Evolutionary conservation across 169 alveolate species (phyloP).

Genomic region (Plasmodium cynomolgi): DNA sequence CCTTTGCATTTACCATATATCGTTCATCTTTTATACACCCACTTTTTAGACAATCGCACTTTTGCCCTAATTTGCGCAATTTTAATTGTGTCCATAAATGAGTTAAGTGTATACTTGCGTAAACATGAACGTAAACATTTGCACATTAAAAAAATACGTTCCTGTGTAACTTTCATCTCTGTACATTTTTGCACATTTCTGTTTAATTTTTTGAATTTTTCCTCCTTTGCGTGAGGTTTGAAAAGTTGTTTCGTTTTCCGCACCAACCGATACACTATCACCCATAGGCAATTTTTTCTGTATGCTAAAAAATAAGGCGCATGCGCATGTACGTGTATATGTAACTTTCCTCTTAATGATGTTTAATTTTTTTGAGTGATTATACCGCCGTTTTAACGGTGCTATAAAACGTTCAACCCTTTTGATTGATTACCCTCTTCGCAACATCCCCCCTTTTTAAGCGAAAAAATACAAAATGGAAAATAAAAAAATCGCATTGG

Average conservation of each 20-base stretch:
- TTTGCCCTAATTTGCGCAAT: neutral
- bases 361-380: neutral
- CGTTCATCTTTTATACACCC: neutral
- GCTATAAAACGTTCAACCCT: neutral
- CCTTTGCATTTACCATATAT: neutral
- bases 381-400: neutral
- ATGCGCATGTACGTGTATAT: neutral
- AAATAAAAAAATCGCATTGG: conserved; percentile 32
- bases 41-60: conserved; percentile 3
- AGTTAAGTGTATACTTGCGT: neutral
- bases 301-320: neutral
- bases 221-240: neutral
- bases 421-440: neutral
- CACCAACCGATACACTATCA: neutral
- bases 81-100: conserved; percentile 1
- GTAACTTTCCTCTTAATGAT: neutral
- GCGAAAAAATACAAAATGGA: conserved; percentile 23
- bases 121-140: neutral
- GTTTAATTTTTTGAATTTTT: neutral
- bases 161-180: neutral
- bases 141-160: neutral
- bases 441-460: neutral
- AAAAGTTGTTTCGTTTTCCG: neutral
- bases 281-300: neutral
- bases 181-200: neutral